Conservation (phyloP, 2,329 filamentous ascomycete genomes). For the Trichophyton mentagrophytes region DNA sequence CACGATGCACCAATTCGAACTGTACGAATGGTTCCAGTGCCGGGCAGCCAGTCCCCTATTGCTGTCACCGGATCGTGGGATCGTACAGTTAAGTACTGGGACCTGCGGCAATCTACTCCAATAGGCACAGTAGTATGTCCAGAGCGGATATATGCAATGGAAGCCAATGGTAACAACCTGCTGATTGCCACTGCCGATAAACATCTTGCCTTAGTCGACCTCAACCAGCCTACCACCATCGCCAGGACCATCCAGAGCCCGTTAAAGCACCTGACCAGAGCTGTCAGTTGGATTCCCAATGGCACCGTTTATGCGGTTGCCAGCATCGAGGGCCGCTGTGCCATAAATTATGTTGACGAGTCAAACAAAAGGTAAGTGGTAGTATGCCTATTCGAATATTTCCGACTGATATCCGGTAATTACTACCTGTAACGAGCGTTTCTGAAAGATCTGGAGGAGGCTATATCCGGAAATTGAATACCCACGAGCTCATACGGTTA, state of each 20-base stretch:
- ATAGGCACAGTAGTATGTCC: conserved; percentile 36
- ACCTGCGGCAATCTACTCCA: conserved; percentile 36
- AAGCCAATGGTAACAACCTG: conserved; percentile 72
- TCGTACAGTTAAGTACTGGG: conserved; percentile 45
- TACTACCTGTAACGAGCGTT: too few species aligned
- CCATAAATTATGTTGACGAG: conserved; percentile 95
- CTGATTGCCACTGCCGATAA: conserved; percentile 89
- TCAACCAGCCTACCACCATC: conserved; percentile 74
- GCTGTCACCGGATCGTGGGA: conserved; percentile 72
- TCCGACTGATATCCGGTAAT: too few species aligned
- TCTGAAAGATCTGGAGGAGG: too few species aligned
- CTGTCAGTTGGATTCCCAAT: conserved; percentile 88
- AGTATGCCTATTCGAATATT: too few species aligned
- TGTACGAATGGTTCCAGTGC: conserved; percentile 62
- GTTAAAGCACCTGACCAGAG: conserved; percentile 93
- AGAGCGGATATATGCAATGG: conserved; percentile 66
- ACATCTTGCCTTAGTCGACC: conserved; percentile 87
- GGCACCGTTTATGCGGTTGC: conserved; percentile 85
- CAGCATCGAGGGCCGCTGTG: conserved; percentile 90
- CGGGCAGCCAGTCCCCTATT: conserved; percentile 45
- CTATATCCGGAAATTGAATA: too few species aligned
- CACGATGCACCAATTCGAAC: conserved; percentile 73
- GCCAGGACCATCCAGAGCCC: conserved; percentile 95
- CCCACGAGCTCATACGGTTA: too few species aligned
- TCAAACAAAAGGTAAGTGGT: conserved; percentile 47